Conservation (phyloP, 1,139 yeast genomes). For the Candida sanyaensis region DNA sequence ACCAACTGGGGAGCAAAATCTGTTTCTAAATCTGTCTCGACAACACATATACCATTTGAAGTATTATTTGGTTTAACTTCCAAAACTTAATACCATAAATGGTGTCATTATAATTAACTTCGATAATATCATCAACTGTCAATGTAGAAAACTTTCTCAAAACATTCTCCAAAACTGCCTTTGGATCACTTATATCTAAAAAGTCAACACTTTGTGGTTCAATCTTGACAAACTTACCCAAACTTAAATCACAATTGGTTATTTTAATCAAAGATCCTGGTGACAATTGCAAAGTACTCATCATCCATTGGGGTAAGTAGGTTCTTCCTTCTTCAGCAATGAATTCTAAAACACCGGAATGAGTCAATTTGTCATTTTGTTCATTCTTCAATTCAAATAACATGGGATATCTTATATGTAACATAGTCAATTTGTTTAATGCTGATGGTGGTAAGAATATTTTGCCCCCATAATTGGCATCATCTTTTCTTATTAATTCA, state of each 20-base stretch:
- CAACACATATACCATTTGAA: constrained; percentile 78
- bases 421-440: constrained; percentile 79
- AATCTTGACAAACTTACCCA: constrained; percentile 86
- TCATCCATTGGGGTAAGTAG: constrained; percentile 97
- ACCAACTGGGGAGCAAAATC: constrained; percentile 99
- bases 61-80: constrained; percentile 82
- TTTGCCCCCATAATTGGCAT: constrained; percentile 95
- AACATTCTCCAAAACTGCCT: constrained; percentile 93
- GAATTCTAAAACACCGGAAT: constrained; percentile 94
- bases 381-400: constrained; percentile 78
- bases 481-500: constrained; percentile 72
- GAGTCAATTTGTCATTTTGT: constrained; percentile 59
- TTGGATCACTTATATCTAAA: constrained; percentile 91
- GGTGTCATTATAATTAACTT: constrained; percentile 80
- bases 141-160: constrained; percentile 87
- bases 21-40: constrained; percentile 94
- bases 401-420: constrained; percentile 94
- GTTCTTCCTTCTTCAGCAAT: constrained; percentile 97
- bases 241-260: constrained; percentile 75
- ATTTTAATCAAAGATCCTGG: constrained; percentile 83
- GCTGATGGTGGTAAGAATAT: constrained; percentile 94
- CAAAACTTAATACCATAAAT: constrained; percentile 77
- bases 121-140: constrained; percentile 82
- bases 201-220: constrained; percentile 96
- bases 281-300: constrained; percentile 68